phyloP scores from a whole-genome alignment of 345 rosid species.

The Eucalyptus dawsonii region DNA sequence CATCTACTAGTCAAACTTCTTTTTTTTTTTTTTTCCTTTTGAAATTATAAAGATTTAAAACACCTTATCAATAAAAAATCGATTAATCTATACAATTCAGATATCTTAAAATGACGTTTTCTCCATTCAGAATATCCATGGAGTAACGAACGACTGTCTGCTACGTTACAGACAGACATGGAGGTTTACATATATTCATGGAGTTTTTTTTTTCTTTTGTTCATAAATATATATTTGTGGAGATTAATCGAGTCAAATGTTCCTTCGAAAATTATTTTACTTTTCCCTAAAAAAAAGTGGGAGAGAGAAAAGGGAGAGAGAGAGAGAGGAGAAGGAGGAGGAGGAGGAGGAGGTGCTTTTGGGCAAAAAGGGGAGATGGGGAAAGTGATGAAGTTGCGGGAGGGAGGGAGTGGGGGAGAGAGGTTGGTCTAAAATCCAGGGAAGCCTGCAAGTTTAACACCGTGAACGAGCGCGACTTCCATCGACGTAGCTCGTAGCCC shows the following conservation, averaged over 20 bases:
- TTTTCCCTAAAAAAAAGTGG: not conserved
- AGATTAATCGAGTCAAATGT: not conserved
- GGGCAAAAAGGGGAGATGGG: not conserved
- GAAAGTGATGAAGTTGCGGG: not conserved
- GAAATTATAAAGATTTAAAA: not conserved
- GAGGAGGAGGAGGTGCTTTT: not conserved
- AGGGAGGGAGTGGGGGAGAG: not conserved
- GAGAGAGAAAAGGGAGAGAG: not conserved
- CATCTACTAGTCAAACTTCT: not conserved
- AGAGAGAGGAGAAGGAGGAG: not conserved
- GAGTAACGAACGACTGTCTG: not conserved
- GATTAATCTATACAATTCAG: accelerated
- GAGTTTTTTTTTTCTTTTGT: not conserved
- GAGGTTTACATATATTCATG: accelerated
- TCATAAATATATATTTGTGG: too few relatives aligned
- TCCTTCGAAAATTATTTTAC: not conserved
- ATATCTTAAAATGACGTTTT: not conserved
- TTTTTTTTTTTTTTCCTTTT: not conserved
- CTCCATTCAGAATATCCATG: not conserved
- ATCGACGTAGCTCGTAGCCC: not conserved
- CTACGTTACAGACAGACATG: not conserved
- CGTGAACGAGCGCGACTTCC: not conserved
- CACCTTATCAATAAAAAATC: not conserved
- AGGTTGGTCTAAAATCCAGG: not conserved
- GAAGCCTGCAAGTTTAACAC: not conserved